These are phyloP conservation scores for Colletotrichum kahawae DNA, from an alignment of 2,329 filamentous ascomycete species.

Conservation along the genomic window DNA sequence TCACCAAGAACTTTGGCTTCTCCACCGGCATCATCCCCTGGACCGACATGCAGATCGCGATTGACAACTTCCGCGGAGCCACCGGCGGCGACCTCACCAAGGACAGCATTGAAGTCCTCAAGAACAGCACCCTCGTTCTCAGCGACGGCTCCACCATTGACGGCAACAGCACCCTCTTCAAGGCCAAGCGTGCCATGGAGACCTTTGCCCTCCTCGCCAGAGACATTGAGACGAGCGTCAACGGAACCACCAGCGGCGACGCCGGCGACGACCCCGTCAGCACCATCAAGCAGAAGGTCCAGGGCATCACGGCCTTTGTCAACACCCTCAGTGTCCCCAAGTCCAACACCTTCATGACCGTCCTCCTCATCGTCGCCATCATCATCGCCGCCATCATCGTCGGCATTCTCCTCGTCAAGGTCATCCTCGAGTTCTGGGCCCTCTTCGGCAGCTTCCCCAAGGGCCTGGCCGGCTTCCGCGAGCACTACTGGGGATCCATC, in stretches of 20 bases:
- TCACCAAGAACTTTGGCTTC: constrained; percentile 92
- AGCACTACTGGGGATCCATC: constrained; percentile 95
- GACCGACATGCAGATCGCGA: constrained; percentile 78
- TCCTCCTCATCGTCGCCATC: constrained; percentile 87
- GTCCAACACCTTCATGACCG: constrained; percentile 95
- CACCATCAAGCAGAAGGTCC: constrained; percentile 53
- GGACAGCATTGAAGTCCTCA: constrained; percentile 77
- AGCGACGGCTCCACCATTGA: constrained; percentile 61
- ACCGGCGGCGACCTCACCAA: constrained; percentile 88
- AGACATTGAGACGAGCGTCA: constrained; percentile 52
- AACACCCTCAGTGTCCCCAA: constrained; percentile 84
- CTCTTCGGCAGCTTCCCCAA: constrained; percentile 88
- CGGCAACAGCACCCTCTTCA: constrained; percentile 20
- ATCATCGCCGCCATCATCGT: constrained; percentile 84
- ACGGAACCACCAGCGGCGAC: constrained; percentile 35
- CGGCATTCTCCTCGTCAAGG: constrained; percentile 86
- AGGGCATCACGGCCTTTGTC: constrained; percentile 82
- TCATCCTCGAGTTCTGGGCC: constrained; percentile 89
- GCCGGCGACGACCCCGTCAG: constrained; percentile 16
- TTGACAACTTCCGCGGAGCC: constrained; percentile 79
- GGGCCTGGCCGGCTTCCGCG: constrained; percentile 81
- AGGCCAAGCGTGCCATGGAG: constrained; percentile 51
- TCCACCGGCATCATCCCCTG: constrained; percentile 85
- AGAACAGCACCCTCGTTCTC: constrained; percentile 78
- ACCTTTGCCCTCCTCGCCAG: constrained; percentile 59